Percentiles rank a stretch among this genome's conserved stretches.
Conservation (phyloP, 352 stramenopile species). For the Blastocystis sp. region DNA sequence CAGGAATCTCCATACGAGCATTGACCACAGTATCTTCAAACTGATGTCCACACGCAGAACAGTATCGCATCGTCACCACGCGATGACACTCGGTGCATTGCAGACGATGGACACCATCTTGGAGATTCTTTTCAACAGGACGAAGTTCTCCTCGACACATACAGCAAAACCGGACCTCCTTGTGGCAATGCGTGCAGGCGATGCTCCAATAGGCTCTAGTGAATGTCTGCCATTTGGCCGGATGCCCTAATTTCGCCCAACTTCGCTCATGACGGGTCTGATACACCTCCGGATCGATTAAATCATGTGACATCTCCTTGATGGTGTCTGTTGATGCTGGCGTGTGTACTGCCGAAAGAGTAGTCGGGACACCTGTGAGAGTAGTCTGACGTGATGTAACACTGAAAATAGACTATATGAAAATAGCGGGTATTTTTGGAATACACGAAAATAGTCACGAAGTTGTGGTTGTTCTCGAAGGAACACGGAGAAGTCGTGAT, state of each 20-base stretch:
- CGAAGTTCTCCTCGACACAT: constrained; percentile 49
- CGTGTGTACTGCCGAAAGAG: background rate
- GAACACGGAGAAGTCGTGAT: constrained; percentile 49
- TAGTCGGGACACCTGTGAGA: background rate
- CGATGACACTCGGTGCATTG: constrained; percentile 54
- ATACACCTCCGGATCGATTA: constrained; percentile 40
- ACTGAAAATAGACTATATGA: background rate
- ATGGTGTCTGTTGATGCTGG: background rate
- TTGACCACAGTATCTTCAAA: constrained; percentile 31
- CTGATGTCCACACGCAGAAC: constrained; percentile 46
- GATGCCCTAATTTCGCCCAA: background rate
- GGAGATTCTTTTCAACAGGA: constrained; percentile 10
- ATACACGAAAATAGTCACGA: constrained; percentile 31
- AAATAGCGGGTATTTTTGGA: background rate
- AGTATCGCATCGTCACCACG: constrained; percentile 47
- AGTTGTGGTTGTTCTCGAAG: constrained; percentile 22
- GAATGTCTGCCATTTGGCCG: constrained; percentile 11
- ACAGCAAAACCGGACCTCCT: constrained; percentile 55
- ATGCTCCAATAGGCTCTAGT: constrained; percentile 55
- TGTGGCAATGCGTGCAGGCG: constrained; percentile 49
- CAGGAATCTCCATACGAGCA: constrained; percentile 36
- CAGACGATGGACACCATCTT: background rate
- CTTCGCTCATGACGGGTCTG: background rate
- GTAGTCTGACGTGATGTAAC: background rate
- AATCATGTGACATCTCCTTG: background rate